Conservation (phyloP, 1,284 basidiomycete species). For the Somion occarium region DNA sequence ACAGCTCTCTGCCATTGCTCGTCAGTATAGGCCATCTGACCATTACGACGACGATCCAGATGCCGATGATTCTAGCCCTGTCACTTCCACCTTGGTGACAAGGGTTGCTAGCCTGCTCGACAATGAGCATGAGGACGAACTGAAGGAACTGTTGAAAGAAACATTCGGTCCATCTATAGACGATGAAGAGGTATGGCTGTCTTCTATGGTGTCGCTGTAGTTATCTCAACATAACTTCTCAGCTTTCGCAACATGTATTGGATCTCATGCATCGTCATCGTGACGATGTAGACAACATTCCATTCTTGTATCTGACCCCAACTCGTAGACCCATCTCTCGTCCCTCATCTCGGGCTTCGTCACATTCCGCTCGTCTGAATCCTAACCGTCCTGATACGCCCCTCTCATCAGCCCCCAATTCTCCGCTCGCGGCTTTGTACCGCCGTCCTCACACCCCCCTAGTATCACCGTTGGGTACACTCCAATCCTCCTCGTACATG, state of each 20-base stretch:
- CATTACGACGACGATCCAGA: slow-evolving; percentile 51
- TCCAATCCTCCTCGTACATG: slow-evolving; percentile 57
- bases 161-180: slow-evolving; percentile 59
- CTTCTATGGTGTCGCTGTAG: neutral
- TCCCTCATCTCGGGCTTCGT: slow-evolving; percentile 76
- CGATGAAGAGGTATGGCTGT: slow-evolving; percentile 63
- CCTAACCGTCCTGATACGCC: slow-evolving; percentile 69
- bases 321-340: slow-evolving; percentile 74
- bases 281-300: slow-evolving; percentile 77
- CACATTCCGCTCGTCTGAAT: slow-evolving; percentile 57
- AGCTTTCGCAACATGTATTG: slow-evolving; percentile 75
- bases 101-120: slow-evolving; percentile 69
- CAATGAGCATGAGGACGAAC: slow-evolving; percentile 81
- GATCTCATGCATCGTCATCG: slow-evolving; percentile 85
- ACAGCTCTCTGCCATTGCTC: slow-evolving; percentile 65
- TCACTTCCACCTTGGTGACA: slow-evolving; percentile 56
- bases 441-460: slow-evolving; percentile 73
- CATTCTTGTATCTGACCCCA: slow-evolving; percentile 75
- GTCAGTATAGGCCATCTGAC: slow-evolving; percentile 60
- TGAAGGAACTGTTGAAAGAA: slow-evolving; percentile 70
- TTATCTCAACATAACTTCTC: slow-evolving; percentile 9
- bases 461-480: slow-evolving; percentile 63
- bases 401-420: slow-evolving; percentile 54
- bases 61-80: slow-evolving; percentile 44
- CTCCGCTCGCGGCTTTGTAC: slow-evolving; percentile 66